Conservation (phyloP, 768 basidiomycete genomes). For the Pleurotus pulmonarius region DNA sequence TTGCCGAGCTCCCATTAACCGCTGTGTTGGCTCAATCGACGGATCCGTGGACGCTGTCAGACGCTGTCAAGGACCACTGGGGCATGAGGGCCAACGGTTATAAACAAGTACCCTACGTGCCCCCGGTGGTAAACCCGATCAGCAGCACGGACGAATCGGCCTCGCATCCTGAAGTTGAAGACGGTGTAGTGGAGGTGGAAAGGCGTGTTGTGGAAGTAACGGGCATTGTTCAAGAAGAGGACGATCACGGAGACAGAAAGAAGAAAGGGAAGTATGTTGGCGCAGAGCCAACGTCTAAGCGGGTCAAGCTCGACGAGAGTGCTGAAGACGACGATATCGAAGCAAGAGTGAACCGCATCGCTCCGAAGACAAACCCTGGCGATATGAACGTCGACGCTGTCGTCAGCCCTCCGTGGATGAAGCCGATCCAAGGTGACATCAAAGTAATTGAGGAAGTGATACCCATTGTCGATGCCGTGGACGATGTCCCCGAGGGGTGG, state of each 20-base stretch:
- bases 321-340: constrained; percentile 30
- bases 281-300: constrained; percentile 13
- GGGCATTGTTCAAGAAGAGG: background rate
- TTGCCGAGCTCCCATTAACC: constrained; percentile 48
- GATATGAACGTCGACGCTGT: constrained; percentile 23
- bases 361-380: constrained; percentile 13
- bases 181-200: constrained; percentile 1
- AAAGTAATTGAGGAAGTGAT: background rate
- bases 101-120: constrained; percentile 14
- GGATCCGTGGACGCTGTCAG: constrained; percentile 48
- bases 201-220: constrained; percentile 1
- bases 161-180: constrained; percentile 6
- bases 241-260: background rate
- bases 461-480: constrained; percentile 12
- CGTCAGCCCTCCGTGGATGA: constrained; percentile 12
- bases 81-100: constrained; percentile 42
- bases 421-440: background rate
- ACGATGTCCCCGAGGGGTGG: background rate
- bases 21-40: constrained; percentile 36
- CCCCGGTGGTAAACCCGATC: constrained; percentile 2
- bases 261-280: background rate
- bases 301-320: constrained; percentile 12
- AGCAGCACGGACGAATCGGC: constrained; percentile 5
- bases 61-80: constrained; percentile 46
- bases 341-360: constrained; percentile 28